Evolutionary conservation across 228 moss, liverwort and hornwort genomes (phyloP), one percentile per base, ranked within the genome.

Genomic region (Sphagnum fallax): DNA sequence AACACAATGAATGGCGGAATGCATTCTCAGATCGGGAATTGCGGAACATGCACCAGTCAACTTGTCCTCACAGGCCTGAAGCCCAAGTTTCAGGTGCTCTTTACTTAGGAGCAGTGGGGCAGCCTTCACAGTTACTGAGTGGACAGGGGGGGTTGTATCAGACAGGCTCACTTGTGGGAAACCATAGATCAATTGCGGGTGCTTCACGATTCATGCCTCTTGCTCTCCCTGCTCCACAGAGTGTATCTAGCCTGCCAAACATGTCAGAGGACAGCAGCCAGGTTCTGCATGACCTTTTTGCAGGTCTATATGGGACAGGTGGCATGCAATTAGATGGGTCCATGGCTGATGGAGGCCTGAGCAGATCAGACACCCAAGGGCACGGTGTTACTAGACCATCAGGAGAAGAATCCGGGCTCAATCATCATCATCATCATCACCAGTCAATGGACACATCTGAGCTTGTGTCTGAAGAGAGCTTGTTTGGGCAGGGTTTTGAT

Each of bases 1-100:
- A 82, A 47, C 75, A 86, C 73, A 76, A 75, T 50, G 92, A 96
- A 15, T 91, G 91, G 86, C 86, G 95, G 48, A 76, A 75, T 58
- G 84, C 92, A 6, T 96, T 96, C 48, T 69, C 82, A 8, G 88
- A 85, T 50, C 85, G 84, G 66, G 89, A 92, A 7, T 69, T 71
- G 57, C 84, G 91, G 51, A 91, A 92, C 65, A 68, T 79, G 74
- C 95, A 96, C 72, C 87, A 84, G 76, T 52, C 61, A 6, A 77
- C 73, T 6, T 96, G 95, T 76, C 4, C 78, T n/a, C 88, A 71
- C 71, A 77, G 83, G 53, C 76, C 83, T 6, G 79, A 82, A 47
- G 47, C 72, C 1, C 73, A 78, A 4, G 65, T 75, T 57, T 4
- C 76, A 49, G 55, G 55, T 8, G 55, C 55, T 2, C 8, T 55